Percentiles rank a stretch among this genome's conserved stretches.
Conservation (phyloP, 2,329 filamentous ascomycete genomes). For the Talaromyces verruculosus region DNA sequence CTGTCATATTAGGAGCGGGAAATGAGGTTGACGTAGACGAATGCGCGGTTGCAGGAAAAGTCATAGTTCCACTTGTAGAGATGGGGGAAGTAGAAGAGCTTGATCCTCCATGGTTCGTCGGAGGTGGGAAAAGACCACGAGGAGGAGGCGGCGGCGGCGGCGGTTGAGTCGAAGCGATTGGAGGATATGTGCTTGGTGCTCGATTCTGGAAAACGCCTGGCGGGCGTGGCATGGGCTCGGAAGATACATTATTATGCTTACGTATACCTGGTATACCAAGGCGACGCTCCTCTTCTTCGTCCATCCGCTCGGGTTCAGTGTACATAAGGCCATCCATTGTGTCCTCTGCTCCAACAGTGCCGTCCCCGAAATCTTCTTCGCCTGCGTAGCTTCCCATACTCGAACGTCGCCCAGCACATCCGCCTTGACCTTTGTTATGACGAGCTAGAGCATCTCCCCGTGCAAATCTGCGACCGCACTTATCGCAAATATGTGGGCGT, state of each 20-base stretch:
- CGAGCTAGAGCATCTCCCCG: constrained; percentile 91
- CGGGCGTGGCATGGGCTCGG: constrained; percentile 50
- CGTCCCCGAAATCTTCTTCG: constrained; percentile 65
- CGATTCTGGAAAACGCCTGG: constrained; percentile 61
- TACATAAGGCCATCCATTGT: constrained; percentile 66
- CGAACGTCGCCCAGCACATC: constrained; percentile 85
- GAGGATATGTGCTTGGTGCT: constrained; percentile 73
- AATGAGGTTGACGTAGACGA: constrained; percentile 59
- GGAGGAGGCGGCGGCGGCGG: constrained; percentile 45
- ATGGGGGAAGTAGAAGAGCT: constrained; percentile 58
- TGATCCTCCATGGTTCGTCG: constrained; percentile 55
- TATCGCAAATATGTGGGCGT: constrained; percentile 89
- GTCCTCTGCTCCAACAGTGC: constrained; percentile 52
- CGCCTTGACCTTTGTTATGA: constrained; percentile 92
- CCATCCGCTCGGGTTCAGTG: constrained; percentile 51
- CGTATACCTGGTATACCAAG: constrained; percentile 68
- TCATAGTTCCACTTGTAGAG: constrained; percentile 41
- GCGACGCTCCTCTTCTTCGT: constrained; percentile 51
- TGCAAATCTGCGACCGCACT: constrained; percentile 92
- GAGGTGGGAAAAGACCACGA: constrained; percentile 63
- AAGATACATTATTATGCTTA: constrained; percentile 60
- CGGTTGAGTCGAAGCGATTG: constrained; percentile 57
- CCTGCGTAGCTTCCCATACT: constrained; percentile 81
- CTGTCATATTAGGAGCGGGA: constrained; percentile 71
- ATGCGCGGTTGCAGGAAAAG: constrained; percentile 42